A percentile compares a stretch with the other conserved stretches of the same genome.
These are phyloP conservation scores for Cyathus pygmaeus DNA, from an alignment of 1,284 basidiomycete species.

Conservation along the genomic window DNA sequence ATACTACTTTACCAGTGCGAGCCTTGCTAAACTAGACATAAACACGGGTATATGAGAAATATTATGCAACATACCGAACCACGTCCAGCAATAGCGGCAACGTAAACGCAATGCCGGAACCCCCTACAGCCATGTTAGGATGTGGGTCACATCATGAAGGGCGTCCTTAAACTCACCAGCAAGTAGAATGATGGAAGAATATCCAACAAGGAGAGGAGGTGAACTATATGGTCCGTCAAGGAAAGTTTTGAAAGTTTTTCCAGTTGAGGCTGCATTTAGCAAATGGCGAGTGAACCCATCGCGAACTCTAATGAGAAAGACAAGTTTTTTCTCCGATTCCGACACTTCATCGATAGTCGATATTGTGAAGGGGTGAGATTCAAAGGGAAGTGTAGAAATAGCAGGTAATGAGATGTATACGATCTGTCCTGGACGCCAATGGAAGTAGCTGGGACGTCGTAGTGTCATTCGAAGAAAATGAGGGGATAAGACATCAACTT, in stretches of 20 bases:
- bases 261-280: slow-evolving; percentile 39
- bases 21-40: too few relatives aligned
- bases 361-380: slow-evolving; percentile 69
- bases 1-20: slow-evolving; percentile 9
- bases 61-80: slow-evolving; percentile 41
- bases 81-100: slow-evolving; percentile 57
- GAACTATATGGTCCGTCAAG: slow-evolving; percentile 67
- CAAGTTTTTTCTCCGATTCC: slow-evolving; percentile 42
- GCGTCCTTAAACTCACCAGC: slow-evolving; percentile 51
- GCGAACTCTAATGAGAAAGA: slow-evolving; percentile 59
- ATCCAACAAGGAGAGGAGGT: slow-evolving; percentile 54
- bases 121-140: slow-evolving; percentile 49
- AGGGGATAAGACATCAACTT: slow-evolving; percentile 56
- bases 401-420: slow-evolving; percentile 61
- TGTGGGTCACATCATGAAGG: background rate
- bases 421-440: slow-evolving; percentile 70
- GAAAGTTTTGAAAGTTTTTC: slow-evolving; percentile 48
- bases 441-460: slow-evolving; percentile 49
- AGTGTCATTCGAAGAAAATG: slow-evolving; percentile 63
- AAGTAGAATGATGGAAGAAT: slow-evolving; percentile 57
- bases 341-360: slow-evolving; percentile 42
- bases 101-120: slow-evolving; percentile 62
- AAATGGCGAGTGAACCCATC: slow-evolving; percentile 61
- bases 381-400: slow-evolving; percentile 52
- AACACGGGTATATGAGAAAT: background rate